Evolutionary conservation across 169 alveolate genomes (phyloP), one percentile per base, ranked within the genome.

Genomic region (Plasmodium gaboni): DNA sequence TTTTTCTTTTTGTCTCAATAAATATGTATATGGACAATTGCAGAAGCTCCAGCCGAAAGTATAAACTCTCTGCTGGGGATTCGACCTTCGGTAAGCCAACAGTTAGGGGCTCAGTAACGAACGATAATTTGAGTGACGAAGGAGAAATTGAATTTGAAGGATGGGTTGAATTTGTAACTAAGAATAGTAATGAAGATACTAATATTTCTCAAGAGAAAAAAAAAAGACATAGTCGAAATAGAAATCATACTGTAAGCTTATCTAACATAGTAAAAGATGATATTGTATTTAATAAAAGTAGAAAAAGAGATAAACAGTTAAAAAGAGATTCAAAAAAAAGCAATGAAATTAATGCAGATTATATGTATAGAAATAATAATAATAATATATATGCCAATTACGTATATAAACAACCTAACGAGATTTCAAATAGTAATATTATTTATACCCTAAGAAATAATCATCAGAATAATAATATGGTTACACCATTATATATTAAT

Each of bases 131-230:
- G 10, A 80, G 83, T 60, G 90, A 80, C 12, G 90, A 65, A 7
- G 88, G 55, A 1, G 90, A 80, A 80, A 80, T 80, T 1, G 90
- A 80, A 46, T 80, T 80, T 60, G 90, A 80, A 42, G 90, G 90
- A 55, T 80, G 90, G 90, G 80, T 80, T 2, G 90, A 80, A 55
- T 80, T 80, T 68, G 68, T 80, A 28, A 80, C 90, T 22, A 80
- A 80, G 13, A 57, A 65, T 67, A 83, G 69, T 38, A 68, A 67
- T 13, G 69, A 68, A n/a, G 32, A 51, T 67, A 61, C 67, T 44
- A 63, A 65, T 15, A 4, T 17, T 15, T 46, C 50, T 42, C 51
- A 44, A 13, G 67, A 42, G 8, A 46, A 74, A 57, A 4, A 57
- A 19, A 60, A 48, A 13, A 73, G 44, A 26, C 13, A 22, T 8